These are phyloP conservation scores for Erythrophleum fordii DNA, from an alignment of 306 rosid species.

Conservation along the genomic window DNA sequence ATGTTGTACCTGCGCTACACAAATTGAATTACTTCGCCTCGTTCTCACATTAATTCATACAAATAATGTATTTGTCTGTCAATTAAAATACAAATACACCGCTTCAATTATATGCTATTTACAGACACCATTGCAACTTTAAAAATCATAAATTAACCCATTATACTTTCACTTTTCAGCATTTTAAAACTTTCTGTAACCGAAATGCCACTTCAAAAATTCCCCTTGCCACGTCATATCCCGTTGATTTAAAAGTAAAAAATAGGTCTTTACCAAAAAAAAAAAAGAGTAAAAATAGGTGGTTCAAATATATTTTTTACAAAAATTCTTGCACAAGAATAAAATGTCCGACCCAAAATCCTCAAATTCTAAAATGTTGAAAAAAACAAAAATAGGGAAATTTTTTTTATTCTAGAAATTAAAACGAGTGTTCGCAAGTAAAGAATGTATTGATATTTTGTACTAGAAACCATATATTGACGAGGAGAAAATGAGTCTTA, in stretches of 20 bases:
- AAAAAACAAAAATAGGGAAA: no score
- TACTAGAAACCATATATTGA: background rate
- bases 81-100: background rate
- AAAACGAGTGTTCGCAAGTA: no score
- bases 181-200: no score
- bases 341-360: background rate
- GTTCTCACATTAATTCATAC: background rate
- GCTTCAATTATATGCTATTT: background rate
- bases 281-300: no score
- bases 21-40: conserved; percentile 21
- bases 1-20: conserved; percentile 67
- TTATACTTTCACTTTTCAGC: background rate
- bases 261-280: no score
- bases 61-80: background rate
- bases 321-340: background rate
- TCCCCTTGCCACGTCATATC: background rate
- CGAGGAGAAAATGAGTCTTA: conserved; percentile 19
- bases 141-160: background rate
- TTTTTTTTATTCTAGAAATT: no score
- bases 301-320: background rate
- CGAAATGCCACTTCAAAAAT: background rate
- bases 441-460: background rate
- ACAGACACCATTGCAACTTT: background rate
- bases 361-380: background rate
- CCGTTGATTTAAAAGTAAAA: background rate